Evolutionary conservation across 805 yeast species (phyloP), one percentile per base, ranked within the genome.

Genomic region (Schwanniomyces vanrijiae): DNA sequence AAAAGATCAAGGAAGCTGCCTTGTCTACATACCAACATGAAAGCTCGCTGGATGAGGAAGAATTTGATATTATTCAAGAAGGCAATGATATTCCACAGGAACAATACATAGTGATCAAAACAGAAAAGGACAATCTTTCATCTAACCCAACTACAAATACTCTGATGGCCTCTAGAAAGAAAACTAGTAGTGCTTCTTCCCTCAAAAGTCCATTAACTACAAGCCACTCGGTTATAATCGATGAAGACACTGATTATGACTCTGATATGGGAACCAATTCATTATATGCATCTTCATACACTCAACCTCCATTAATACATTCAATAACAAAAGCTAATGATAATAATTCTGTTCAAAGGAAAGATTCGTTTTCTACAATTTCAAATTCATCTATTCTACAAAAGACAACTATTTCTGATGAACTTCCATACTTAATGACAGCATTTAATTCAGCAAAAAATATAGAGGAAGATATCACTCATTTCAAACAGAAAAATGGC

Each of bases 381-480:
- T 54, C 67, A 3, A 60, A 73, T 2, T 65, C 78, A 1, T 58
- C 73, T 28, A 57, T 67, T 48, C 65, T 75, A 48, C 78, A 74
- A 34, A 74, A 73, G 50, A 76, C 87, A 0, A 78, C 86, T 6
- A 66, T 86, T 13, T 58, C 83, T 1, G 86, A 82, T 42, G 88
- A 84, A 58, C 60, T 86, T 50, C 92, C 92, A 0, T 77, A 76
- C 48, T 63, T 86, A 56, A 70, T 85, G 76, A 71, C 80, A 19
- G 90, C 89, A 14, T 86, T 85, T 57, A 77, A 81, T 59, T 80
- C 81, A 49, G 86, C 85, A 2, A 80, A 75, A 52, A 77, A 73
- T 31, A 65, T 81, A 13, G 86, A 82, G 47, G 77, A 78, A 51
- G 88, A 82, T 49, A 53, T 65, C 2, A 52, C 53, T 28, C 64